Base-by-base conservation (phyloP, 1,139 yeast genomes). In the Zygosaccharomyces sapae region DNA sequence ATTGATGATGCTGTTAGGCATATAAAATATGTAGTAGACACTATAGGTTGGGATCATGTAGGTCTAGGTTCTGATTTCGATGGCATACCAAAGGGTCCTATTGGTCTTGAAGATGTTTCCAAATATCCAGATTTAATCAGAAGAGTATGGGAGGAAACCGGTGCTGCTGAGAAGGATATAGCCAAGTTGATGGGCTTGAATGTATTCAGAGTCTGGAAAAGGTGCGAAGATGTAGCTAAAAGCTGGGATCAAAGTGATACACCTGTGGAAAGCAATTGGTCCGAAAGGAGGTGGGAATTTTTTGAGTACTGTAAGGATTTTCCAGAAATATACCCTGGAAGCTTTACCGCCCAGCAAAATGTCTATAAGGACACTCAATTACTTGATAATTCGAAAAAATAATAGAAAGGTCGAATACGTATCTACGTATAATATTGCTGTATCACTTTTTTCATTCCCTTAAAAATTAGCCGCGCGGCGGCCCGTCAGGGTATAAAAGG, bases 51-150 rank as follows among this genome's bases (percentile, higher is more conserved):
- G 79, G 77, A 73, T 31, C 76, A 74, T 57, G 80, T 77, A 37
- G 81, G 81, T 0, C 60, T 77, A 29, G 81, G 81, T 1, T 70
- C 77, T 2, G 81, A 77, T 58, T 76, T 75, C 51, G 81, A 77
- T 56, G 81, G 81, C 18, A 76, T 76, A 33, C 74, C 73, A 2
- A 55, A 55, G 9, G 77, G 76, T 2, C 80, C 81, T 1, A 57
- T 47, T 12, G 81, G 80, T 0, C 61, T 77, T 16, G 80, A 76
- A 53, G 79, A 76, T 54, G 80, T 75, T 2, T 74, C 80, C 9
- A 75, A 76, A 53, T 77, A 76, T 52, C 81, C 81, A 0, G 78
- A 74, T 41, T 62, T 77, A 43, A 57, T 77, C 29, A 66, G 66
- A 48, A 65, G 57, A 44, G 68, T 73, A 18, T 73, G 76, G 75